phyloP scores from a whole-genome alignment of 2,329 filamentous ascomycete species.

The Sporothrix inflata region DNA sequence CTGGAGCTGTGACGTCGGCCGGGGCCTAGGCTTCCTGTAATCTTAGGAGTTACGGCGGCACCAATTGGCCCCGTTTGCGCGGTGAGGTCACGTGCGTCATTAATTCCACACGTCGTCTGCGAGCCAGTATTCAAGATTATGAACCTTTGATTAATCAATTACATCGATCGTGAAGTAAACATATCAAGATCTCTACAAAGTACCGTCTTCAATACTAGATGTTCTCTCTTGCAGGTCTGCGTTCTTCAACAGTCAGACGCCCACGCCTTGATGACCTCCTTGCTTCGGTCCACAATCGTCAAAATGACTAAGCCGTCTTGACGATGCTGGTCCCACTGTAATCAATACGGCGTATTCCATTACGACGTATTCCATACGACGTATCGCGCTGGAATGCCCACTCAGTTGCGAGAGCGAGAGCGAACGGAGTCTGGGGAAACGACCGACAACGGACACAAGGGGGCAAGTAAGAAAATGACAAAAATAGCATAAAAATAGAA shows the following conservation, averaged over 20 bases:
- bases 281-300: conserved; percentile 3
- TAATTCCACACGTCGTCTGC: not conserved
- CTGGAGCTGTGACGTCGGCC: conserved; percentile 18
- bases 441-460: not conserved
- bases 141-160: too few relatives aligned
- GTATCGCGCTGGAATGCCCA: too few relatives aligned
- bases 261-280: conserved; percentile 1
- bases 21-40: conserved; percentile 15
- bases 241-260: not conserved
- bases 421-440: conserved; percentile 3
- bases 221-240: not conserved
- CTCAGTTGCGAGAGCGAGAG: not conserved
- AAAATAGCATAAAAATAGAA: not conserved
- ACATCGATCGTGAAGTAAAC: not conserved
- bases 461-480: not conserved
- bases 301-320: conserved; percentile 6
- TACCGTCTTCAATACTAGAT: not conserved
- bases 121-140: not conserved
- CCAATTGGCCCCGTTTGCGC: not conserved
- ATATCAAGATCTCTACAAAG: not conserved
- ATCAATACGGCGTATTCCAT: too few relatives aligned
- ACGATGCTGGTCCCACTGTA: not conserved
- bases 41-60: not conserved
- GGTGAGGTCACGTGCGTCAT: not conserved
- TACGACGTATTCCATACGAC: too few relatives aligned